Evolutionary conservation across 176 grass and related monocot genomes (phyloP).

Genomic region (Hordeum marinum): DNA sequence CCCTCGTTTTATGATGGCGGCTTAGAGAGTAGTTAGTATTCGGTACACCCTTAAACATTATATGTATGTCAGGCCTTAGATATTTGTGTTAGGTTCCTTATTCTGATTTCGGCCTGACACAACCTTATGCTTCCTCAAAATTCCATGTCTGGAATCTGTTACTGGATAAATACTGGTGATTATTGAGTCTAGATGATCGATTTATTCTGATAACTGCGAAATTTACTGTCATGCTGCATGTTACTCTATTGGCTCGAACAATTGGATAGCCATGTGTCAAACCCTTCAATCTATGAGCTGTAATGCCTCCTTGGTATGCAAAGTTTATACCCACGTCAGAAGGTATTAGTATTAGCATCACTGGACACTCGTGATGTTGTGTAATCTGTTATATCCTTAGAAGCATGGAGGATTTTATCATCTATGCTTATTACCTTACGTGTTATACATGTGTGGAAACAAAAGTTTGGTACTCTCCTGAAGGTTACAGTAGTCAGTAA

Average conservation of each 20-base stretch:
- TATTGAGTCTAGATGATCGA: background rate
- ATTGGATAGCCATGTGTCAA: background rate
- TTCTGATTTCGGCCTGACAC: background rate
- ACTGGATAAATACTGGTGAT: background rate
- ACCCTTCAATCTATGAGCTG: background rate
- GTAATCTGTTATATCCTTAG: background rate
- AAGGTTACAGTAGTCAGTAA: background rate
- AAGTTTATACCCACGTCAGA: background rate
- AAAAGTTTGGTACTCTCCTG: background rate
- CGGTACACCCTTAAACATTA: background rate
- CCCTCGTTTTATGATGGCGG: background rate
- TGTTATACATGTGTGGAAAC: background rate
- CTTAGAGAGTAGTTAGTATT: background rate
- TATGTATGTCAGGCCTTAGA: background rate
- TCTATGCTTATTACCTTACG: background rate
- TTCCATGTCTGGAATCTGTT: background rate
- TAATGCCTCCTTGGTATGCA: background rate
- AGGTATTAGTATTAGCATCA: slow-evolving; percentile 5
- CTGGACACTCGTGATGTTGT: background rate
- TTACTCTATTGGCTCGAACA: background rate
- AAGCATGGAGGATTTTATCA: background rate
- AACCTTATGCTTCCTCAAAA: background rate
- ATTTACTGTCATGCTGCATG: background rate
- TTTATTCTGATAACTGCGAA: slow-evolving; percentile 4
- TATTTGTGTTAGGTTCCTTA: background rate